A percentile compares a stretch with the other conserved stretches of the same genome.
These are phyloP conservation scores for Suillus plorans DNA, from an alignment of 768 basidiomycete genomes.

Conservation along the genomic window DNA sequence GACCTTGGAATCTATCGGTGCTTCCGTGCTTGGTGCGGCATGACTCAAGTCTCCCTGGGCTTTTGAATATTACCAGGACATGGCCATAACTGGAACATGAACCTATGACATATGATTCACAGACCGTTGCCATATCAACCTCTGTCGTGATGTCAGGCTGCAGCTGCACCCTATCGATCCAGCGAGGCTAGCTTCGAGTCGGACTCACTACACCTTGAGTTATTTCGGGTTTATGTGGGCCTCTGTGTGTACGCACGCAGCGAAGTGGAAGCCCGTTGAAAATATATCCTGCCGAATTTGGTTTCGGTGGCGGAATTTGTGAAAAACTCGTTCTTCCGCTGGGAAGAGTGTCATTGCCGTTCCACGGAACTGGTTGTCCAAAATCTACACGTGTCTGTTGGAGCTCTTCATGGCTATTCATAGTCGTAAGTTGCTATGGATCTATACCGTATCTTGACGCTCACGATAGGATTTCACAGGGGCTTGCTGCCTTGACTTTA, in stretches of 20 bases:
- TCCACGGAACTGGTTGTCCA: not conserved
- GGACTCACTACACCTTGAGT: not conserved
- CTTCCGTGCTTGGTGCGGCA: slow-evolving; percentile 11
- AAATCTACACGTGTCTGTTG: not conserved
- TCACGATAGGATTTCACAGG: not conserved
- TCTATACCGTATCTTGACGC: not conserved
- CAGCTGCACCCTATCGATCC: not conserved
- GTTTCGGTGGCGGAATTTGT: not conserved
- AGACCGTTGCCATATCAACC: not conserved
- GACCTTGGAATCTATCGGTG: slow-evolving; percentile 11
- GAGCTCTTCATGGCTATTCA: too few relatives aligned
- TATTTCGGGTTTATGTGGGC: slow-evolving; percentile 1
- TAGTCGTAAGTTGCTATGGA: not conserved
- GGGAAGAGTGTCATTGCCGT: not conserved
- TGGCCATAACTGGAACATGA: not conserved
- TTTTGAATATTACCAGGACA: not conserved
- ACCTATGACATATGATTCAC: not conserved
- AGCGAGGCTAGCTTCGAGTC: slow-evolving; percentile 7
- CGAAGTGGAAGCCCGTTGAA: slow-evolving; percentile 3
- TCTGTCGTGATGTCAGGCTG: not conserved
- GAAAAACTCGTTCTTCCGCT: not conserved
- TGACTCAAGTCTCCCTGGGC: slow-evolving; percentile 6
- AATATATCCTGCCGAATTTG: not conserved
- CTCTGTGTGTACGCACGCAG: slow-evolving; percentile 7
- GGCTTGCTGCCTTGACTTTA: not conserved